Percentiles rank a stretch among this genome's conserved stretches.
These are phyloP conservation scores for Xylaria sp. DNA, from an alignment of 2,329 filamentous ascomycete species.

Conservation along the genomic window DNA sequence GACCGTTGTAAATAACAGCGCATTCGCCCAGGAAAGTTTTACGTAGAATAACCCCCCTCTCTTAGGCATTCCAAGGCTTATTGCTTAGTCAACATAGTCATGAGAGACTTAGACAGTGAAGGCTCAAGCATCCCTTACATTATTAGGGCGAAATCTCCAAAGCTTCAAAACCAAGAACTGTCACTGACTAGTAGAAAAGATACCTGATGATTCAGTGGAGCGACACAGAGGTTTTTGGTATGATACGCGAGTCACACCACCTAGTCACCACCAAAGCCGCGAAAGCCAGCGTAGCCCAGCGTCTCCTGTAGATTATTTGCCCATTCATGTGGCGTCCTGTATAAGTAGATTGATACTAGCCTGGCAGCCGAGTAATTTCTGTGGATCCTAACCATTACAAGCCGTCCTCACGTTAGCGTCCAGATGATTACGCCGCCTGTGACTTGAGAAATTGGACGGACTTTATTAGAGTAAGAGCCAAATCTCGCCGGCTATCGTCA, in stretches of 20 bases:
- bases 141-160: not conserved
- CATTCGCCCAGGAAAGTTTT: no score
- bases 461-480: not conserved
- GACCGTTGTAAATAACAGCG: not conserved
- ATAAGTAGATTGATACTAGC: not conserved
- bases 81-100: not conserved
- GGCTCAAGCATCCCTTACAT: not conserved
- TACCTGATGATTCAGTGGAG: slow-evolving; percentile 4
- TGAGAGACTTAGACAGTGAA: not conserved
- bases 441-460: not conserved
- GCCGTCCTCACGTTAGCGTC: not conserved
- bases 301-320: not conserved
- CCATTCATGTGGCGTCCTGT: not conserved
- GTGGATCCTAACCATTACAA: not conserved
- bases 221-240: not conserved
- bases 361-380: not conserved
- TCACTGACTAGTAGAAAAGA: slow-evolving; percentile 14
- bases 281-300: not conserved
- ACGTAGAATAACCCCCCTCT: no score
- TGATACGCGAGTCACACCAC: slow-evolving; percentile 26
- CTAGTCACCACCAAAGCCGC: not conserved
- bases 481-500: not conserved
- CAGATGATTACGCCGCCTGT: not conserved
- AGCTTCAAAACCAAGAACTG: not conserved
- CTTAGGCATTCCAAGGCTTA: no score